A percentile compares a stretch with the other conserved stretches of the same genome.
Evolutionary conservation across 2,329 filamentous ascomycete genomes (phyloP).

Genomic region (Tympanopsis confertula): DNA sequence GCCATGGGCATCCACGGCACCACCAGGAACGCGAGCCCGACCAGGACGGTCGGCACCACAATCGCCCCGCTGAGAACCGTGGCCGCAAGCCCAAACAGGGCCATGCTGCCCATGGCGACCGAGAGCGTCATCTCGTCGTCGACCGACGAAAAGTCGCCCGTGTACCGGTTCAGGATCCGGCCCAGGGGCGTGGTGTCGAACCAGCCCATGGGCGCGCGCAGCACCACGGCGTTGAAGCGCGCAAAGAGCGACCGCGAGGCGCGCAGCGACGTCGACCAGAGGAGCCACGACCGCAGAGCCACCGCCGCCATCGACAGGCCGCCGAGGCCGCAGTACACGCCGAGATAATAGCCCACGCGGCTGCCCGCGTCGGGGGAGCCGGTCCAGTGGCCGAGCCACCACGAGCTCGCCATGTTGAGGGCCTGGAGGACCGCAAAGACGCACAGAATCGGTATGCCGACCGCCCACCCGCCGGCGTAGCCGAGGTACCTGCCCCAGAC

Average conservation of each 20-base stretch:
- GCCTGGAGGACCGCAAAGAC: conserved; percentile 47
- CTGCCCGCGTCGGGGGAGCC: conserved; percentile 27
- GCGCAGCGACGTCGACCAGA: conserved; percentile 53
- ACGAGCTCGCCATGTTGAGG: conserved; percentile 36
- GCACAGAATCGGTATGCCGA: conserved; percentile 42
- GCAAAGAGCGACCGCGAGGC: conserved; percentile 61
- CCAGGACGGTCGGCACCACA: conserved; percentile 55
- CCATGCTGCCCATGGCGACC: conserved; percentile 45
- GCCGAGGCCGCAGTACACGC: conserved; percentile 54
- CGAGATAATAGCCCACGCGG: conserved; percentile 51
- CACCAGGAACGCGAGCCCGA: conserved; percentile 48
- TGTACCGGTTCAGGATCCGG: conserved; percentile 67
- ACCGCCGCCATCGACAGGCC: conserved; percentile 43
- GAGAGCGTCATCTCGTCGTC: conserved; percentile 57
- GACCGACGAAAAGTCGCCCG: conserved; percentile 63
- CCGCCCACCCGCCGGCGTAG: conserved; percentile 49
- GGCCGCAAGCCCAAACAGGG: conserved; percentile 49
- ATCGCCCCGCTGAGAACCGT: conserved; percentile 57
- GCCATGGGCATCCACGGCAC: conserved; percentile 45
- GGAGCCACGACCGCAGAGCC: conserved; percentile 48
- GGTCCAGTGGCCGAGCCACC: conserved; percentile 57
- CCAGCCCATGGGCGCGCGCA: conserved; percentile 67
- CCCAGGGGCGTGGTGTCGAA: conserved; percentile 71
- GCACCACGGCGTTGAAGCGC: conserved; percentile 51
- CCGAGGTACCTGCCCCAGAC: conserved; percentile 60